Base-by-base conservation (phyloP, 768 basidiomycete genomes). In the Pholiota conissans region DNA sequence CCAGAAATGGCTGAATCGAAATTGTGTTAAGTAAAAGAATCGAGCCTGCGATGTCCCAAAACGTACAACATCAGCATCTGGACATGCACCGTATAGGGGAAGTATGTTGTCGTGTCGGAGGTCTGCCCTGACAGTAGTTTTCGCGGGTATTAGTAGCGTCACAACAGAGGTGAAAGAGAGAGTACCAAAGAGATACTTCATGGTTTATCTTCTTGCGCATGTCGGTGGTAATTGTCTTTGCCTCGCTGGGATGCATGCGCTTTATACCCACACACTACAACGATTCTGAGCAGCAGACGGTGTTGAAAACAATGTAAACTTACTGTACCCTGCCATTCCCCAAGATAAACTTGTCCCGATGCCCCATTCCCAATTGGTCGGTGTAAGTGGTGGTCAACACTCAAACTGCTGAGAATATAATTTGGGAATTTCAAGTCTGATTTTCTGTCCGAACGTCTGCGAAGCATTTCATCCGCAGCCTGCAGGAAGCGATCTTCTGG, bases 141-240 rank as follows among this genome's bases (percentile, higher is more conserved):
- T 35, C 1, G 24, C 3, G 1, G 18, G 10, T 8, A 30, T 20
- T 13, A 9, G 37, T 9, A 39, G 30, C 5, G 18, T 22, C 13
- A 18, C 22, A 8, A 51, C 30, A 20, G 18, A 20, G 8, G 37
- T 4, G 8, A 51, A 0, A 51, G 7, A 8, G 11, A 37, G 20
- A n/a, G 13, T 51, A 51, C 50, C 50, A 51, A 13, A 51, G 30
- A 22, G 50, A 51, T 35, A 51, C 26, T 51, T 51, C 50, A 26
- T 51, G 50, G 37, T 51, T 22, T 35, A 51, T 34, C 34, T 26
- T 18, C 50, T 32, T 51, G 18, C 50, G 50, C 50, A 51, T 35
- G 20, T 51, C 50, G 24, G 50, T 10, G n/a, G 50, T 35, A 24
- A 51, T 34, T 35, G 50, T 51, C 22, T 51, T 51, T 10, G 50